Evolutionary conservation across 176 grass and related monocot species (phyloP).

Genomic region (Zizania latifolia): DNA sequence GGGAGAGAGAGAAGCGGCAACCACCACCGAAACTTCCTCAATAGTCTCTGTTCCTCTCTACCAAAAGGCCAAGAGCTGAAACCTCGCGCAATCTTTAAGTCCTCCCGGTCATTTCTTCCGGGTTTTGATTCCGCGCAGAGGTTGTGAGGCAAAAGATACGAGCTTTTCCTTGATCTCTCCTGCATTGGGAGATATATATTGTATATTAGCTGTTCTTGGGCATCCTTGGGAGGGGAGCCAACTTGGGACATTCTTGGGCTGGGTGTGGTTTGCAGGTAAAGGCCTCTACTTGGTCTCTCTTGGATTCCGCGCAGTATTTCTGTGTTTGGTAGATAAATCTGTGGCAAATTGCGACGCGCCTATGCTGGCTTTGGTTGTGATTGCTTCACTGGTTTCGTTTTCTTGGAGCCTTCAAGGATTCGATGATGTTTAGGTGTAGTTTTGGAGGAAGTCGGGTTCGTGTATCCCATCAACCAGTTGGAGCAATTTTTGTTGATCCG

Average conservation of each 20-base stretch:
- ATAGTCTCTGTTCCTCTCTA: constrained; percentile 9
- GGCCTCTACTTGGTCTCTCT: background rate
- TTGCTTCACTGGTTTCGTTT: background rate
- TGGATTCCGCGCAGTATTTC: background rate
- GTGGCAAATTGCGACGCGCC: background rate
- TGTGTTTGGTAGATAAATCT: background rate
- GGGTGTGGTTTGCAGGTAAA: constrained; percentile 24
- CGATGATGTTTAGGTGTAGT: background rate
- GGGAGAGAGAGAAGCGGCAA: constrained; percentile 33
- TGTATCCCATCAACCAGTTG: background rate
- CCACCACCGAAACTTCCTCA: constrained; percentile 13
- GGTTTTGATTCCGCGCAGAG: background rate
- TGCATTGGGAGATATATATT: constrained; percentile 20
- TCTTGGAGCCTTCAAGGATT: background rate
- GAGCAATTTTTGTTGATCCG: background rate
- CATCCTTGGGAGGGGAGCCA: background rate
- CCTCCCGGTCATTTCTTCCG: background rate
- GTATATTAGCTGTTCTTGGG: background rate
- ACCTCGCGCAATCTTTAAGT: background rate
- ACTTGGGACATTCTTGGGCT: background rate
- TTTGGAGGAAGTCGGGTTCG: background rate
- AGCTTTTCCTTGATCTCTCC: constrained; percentile 28
- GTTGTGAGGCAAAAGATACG: background rate
- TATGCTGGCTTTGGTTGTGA: background rate
- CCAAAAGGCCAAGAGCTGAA: background rate